Base-by-base conservation (phyloP, 345 rosid genomes). In the Turritis glabra region DNA sequence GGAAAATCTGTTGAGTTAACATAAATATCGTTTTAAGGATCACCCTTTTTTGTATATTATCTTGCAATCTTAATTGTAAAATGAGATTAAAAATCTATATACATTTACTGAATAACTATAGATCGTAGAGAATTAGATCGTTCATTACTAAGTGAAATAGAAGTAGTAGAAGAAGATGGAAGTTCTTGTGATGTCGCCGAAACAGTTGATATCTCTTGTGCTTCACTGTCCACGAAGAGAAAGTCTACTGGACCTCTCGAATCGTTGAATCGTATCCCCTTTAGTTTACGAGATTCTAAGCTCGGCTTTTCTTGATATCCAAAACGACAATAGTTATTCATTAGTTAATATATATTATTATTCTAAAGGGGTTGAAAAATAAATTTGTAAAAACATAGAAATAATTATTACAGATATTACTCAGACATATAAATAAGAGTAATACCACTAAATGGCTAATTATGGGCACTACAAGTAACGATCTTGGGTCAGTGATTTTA, bases 121-220 rank as follows among this genome's bases (percentile, higher is more conserved):
- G 68, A 64, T 25, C 68, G 68, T 27, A 64, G 38, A 10, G 68
- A 64, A 43, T 25, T 43, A 17, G 54, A 44, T 9, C 68, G 25
- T 43, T 64, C 26, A 29, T 6, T 44, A 27, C 26, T 8, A 23
- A 13, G 48, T 7, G 32, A 0, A 7, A 2, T 14, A 13, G 5
- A 22, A 14, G 21, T 14, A 40, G 32, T 11, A 38, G 50, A 11
- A 5, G 38, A 64, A 44, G 68, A 64, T 26, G 68, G 40, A 62
- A 41, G 35, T 22, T 62, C 23, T 62, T 62, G 23, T 25, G 67
- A 41, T 63, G 67, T 63, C 30, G 38, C 10, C n/a, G 23, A 44
- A 26, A n/a, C 37, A 43, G 43, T 63, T 14, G 53, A 3, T 41
- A 64, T 25, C n/a, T 27, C n/a, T 43, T 26, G 25, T n/a, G 51